These are phyloP conservation scores for Paecilomyces fulvus DNA, from an alignment of 2,329 filamentous ascomycete genomes.

Conservation along the genomic window DNA sequence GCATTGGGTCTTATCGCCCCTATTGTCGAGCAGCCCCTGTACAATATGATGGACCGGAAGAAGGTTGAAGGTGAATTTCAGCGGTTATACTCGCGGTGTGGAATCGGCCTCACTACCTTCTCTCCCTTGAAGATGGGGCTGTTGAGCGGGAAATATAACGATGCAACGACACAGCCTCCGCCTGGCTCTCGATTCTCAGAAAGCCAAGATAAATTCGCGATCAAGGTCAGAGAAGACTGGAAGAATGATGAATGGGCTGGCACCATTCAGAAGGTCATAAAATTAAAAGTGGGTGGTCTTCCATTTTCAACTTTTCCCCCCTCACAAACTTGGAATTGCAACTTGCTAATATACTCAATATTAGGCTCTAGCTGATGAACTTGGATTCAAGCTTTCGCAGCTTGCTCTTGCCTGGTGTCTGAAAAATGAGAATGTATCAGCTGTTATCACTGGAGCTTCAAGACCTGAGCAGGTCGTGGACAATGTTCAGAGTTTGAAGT, in stretches of 20 bases:
- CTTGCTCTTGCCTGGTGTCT: constrained; percentile 49
- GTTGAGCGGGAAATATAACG: constrained; percentile 60
- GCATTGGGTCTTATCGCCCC: constrained; percentile 51
- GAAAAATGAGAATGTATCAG: constrained; percentile 47
- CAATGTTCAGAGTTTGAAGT: constrained; percentile 34
- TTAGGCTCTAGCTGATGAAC: constrained; percentile 43
- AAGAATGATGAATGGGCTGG: constrained; percentile 28
- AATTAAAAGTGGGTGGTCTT: constrained; percentile 20
- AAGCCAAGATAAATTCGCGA: constrained; percentile 50
- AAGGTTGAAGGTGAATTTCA: constrained; percentile 56
- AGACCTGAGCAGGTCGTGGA: constrained; percentile 33
- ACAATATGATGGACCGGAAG: constrained; percentile 55
- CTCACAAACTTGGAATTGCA: background rate
- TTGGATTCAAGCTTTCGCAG: constrained; percentile 51
- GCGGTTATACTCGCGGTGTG: constrained; percentile 52
- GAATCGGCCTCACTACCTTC: constrained; percentile 56
- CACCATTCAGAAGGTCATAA: constrained; percentile 50
- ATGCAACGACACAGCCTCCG: constrained; percentile 44
- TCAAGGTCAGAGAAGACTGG: constrained; percentile 33
- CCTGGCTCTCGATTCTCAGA: constrained; percentile 49
- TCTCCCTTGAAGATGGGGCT: constrained; percentile 55
- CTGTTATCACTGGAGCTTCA: constrained; percentile 46
- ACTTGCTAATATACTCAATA: background rate
- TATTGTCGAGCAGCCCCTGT: constrained; percentile 51
- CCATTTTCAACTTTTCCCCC: too few relatives aligned